Percentiles rank a stretch among this genome's conserved stretches.
These are phyloP conservation scores for Fonsecaea nubica DNA, from an alignment of 2,329 filamentous ascomycete species.

Conservation along the genomic window DNA sequence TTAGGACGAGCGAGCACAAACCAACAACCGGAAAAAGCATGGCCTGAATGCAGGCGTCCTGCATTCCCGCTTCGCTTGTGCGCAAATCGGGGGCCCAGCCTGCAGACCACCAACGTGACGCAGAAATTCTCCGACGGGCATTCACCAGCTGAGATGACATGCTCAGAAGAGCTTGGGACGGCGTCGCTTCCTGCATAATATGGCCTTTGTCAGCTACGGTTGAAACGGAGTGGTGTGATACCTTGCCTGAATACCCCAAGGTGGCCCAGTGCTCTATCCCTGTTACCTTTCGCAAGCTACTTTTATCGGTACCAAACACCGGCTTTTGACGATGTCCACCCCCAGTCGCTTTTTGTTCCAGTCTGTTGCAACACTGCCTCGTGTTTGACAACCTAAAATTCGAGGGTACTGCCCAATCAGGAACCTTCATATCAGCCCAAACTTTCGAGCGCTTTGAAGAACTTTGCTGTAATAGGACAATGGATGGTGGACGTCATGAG, in stretches of 20 bases:
- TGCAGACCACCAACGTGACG: not conserved
- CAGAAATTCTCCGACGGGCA: slow-evolving; percentile 25
- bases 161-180: slow-evolving; percentile 1
- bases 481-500: slow-evolving; percentile 16
- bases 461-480: slow-evolving; percentile 9
- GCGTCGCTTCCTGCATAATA: not conserved
- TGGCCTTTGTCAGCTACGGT: slow-evolving; percentile 1
- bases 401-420: slow-evolving; percentile 9
- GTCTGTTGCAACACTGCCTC: slow-evolving; percentile 11
- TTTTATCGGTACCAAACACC: not conserved
- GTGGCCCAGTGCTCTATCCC: slow-evolving; percentile 1
- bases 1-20: not conserved
- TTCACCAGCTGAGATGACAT: slow-evolving; percentile 3
- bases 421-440: slow-evolving; percentile 5
- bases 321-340: not conserved
- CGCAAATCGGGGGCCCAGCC: slow-evolving; percentile 10
- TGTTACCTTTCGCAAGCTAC: not conserved
- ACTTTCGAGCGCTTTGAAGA: slow-evolving; percentile 3
- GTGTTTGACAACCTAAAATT: slow-evolving; percentile 9
- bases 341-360: not conserved
- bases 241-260: no score
- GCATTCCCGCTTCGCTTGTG: slow-evolving; percentile 27
- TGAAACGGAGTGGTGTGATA: slow-evolving; percentile 8
- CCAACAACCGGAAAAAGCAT: slow-evolving; percentile 7
- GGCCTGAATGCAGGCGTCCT: slow-evolving; percentile 14